Evolutionary conservation across 2,329 filamentous ascomycete species (phyloP), one percentile per base, ranked within the genome.

Genomic region (Penicillium sp.): DNA sequence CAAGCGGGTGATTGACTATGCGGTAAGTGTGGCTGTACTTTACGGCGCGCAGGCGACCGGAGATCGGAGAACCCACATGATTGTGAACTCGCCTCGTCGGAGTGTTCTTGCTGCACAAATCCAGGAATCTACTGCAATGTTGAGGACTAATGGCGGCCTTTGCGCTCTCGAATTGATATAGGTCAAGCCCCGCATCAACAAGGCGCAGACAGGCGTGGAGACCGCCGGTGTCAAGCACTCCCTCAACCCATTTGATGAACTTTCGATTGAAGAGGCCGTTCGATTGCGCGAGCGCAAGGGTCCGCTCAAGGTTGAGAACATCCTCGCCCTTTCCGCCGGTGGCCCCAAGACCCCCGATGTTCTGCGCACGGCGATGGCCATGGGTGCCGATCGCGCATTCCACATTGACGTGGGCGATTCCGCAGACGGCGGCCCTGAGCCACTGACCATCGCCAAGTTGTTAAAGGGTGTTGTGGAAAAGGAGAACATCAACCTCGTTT

Each of bases 201-300:
- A 83, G 60, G 68, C 83, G 56, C 78, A 82, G 73, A 96, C 91
- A 52, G 91, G 83, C 66, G 86, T 98, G 73, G 91, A 96, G 74
- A 95, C 88, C 47, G 79, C 85, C 56, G 88, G 88, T 59, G 90
- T 97, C 65, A 97, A 97, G 75, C 91, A 97, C 80, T 90, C 85
- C 68, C 91, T 98, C 82, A 98, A 97, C 79, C 93, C 93, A 18
- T 98, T 98, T 74, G 93, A 98, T 77, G 93, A 98, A 72, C 87
- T 98, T 65, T 94, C 90, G 38, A 84, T 98, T 70, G 93, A 98
- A 75, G 93, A 97, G 76, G 88, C 90, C 44, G 88, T 96, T 44
- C 89, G 88, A 36, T 86, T 98, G 66, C 90, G 93, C 70, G 91
- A 97, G 71, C 86, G 88, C 76, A 86, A 88, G 71, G 82, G 82